Conservation (phyloP, 441 rosid species). For the Gossypium gossypioides region DNA sequence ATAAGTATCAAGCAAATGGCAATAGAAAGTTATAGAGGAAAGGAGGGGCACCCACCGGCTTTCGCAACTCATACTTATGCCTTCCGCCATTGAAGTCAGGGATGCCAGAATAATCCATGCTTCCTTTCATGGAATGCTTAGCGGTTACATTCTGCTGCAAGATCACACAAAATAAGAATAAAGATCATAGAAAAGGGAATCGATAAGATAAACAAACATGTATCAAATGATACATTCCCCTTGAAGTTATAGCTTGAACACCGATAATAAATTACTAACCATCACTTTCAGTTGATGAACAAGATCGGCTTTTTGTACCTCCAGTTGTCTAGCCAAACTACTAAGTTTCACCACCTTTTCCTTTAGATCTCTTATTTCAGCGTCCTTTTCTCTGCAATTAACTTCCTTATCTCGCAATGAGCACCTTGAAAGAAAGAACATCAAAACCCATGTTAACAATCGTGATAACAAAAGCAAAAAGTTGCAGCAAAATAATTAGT, state of each 20-base stretch:
- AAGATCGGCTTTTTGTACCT: constrained; percentile 60
- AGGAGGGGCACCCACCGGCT: constrained; percentile 30
- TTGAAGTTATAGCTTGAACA: neutral
- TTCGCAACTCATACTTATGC: constrained; percentile 44
- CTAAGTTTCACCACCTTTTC: constrained; percentile 62
- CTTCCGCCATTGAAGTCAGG: constrained; percentile 21
- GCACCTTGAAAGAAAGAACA: constrained; percentile 43
- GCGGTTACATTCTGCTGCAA: constrained; percentile 38
- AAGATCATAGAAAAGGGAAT: neutral
- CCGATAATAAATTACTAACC: constrained; percentile 30
- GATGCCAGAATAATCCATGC: constrained; percentile 15
- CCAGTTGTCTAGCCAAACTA: constrained; percentile 47
- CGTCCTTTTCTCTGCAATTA: constrained; percentile 65
- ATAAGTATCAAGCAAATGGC: neutral
- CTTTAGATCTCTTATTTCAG: constrained; percentile 60
- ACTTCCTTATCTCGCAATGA: constrained; percentile 70
- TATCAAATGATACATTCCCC: too few species aligned
- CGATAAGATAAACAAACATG: too few species aligned
- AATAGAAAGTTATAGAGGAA: neutral
- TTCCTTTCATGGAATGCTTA: constrained; percentile 22
- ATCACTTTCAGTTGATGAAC: constrained; percentile 51
- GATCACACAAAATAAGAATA: neutral
- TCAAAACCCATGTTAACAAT: neutral
- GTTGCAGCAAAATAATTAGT: neutral
- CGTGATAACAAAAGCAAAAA: neutral